Evolutionary conservation across 1,284 basidiomycete species (phyloP).

Genomic region (Anthracocystis panici-leucophaei): DNA sequence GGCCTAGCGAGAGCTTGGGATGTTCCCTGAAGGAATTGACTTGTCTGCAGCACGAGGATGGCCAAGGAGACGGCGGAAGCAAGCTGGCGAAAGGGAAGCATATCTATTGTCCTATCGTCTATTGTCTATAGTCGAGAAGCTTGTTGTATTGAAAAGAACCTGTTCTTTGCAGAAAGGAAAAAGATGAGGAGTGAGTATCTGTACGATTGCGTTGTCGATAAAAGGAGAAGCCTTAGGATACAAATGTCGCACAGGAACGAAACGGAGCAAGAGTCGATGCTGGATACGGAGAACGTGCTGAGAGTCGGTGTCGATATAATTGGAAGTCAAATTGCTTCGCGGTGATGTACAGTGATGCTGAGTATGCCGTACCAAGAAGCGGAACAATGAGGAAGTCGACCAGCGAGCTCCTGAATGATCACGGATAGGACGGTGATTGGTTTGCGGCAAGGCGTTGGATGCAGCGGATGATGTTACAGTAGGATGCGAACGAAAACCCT

Average conservation of each 20-base stretch:
- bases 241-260: not conserved
- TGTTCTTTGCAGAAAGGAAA: not conserved
- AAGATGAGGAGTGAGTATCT: conserved; percentile 1
- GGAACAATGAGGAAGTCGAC: conserved; percentile 8
- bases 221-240: not conserved
- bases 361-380: not conserved
- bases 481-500: conserved; percentile 3
- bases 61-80: conserved; percentile 17
- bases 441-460: not conserved
- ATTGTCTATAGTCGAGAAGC: not conserved
- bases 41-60: conserved; percentile 15
- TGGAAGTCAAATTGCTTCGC: not conserved
- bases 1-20: conserved; percentile 23
- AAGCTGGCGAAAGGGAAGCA: conserved; percentile 23
- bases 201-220: not conserved
- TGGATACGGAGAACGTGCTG: not conserved
- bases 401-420: conserved; percentile 5
- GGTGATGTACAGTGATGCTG: conserved; percentile 1
- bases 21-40: conserved; percentile 1
- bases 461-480: not conserved
- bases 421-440: not conserved
- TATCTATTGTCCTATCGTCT: conserved; percentile 20
- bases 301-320: not conserved
- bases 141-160: not conserved
- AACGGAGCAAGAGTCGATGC: not conserved